Base-by-base conservation (phyloP, 257 asterid genomes). In the Agastache rugosa region DNA sequence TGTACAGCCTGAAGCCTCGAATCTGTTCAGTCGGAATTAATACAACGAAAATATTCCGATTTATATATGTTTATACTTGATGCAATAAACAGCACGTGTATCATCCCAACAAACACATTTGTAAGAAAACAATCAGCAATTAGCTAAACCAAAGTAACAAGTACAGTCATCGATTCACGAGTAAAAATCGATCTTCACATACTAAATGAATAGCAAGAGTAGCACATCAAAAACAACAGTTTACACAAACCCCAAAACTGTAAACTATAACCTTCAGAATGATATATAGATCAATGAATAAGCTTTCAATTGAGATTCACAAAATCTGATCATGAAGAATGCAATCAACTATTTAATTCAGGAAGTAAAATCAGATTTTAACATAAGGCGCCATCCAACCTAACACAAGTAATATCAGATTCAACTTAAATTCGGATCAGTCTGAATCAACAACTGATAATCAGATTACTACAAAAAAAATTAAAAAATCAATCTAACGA, bases 1-100 rank as follows among this genome's bases (percentile, higher is more conserved):
- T 75, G 72, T 69, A 74, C 80, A 71, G 79, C 69, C 69, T 68
- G 70, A 74, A 66, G 74, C 20, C 67, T 61, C 22, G 70, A 61
- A 53, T 77, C 81, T 79, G 81, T 67, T 62, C 12, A 48, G 42
- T 50, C 14, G 35, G 20, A 11, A 56, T 39, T 8, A 22, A 2
- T 29, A 51, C 11, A 37, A 51, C 17, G 35, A 61, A 17, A 62
- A 66, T 17, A 9, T 14, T 17, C 15, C 3, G 47, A 22, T 58
- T 11, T 74, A 22, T 25, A 67, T 23, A 19, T 11, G 35, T 27
- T 14, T 71, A 25, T 19, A 58, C 65, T 9, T 19, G 61, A 9
- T 23, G 9, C 42, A 17, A 35, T 8, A 64, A 69, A 22, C 65
- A 59, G 8, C 62, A 64, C 20, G 19, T 0, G 25, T 3, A 51